Conservation (phyloP, 1,284 basidiomycete species). For the Leccinum griseonigrum region DNA sequence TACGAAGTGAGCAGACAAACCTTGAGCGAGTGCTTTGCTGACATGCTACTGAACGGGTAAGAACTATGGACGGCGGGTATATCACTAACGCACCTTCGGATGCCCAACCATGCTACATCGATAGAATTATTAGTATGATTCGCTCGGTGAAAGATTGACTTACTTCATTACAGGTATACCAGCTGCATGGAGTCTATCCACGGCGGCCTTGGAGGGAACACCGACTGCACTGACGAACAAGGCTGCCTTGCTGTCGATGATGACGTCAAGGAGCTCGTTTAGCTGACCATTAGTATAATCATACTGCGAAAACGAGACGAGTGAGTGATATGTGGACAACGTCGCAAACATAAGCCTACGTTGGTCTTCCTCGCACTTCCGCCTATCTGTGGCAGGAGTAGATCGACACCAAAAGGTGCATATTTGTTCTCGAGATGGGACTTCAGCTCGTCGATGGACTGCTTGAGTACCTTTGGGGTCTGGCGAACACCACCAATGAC, state of each 20-base stretch:
- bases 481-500: conserved; percentile 80
- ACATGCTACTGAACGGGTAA: conserved; percentile 55
- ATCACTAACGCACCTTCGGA: conserved; percentile 59
- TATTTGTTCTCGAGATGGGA: conserved; percentile 66
- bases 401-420: conserved; percentile 81
- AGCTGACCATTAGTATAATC: conserved; percentile 80
- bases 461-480: conserved; percentile 64
- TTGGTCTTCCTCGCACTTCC: conserved; percentile 81
- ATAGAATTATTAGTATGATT: conserved; percentile 7
- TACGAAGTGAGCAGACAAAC: conserved; percentile 28
- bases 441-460: conserved; percentile 67
- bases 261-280: conserved; percentile 72
- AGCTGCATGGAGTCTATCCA: conserved; percentile 78
- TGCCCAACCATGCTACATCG: conserved; percentile 78
- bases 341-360: conserved; percentile 35
- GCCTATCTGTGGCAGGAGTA: conserved; percentile 78
- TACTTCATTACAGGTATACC: conserved; percentile 85
- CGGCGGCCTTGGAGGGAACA: conserved; percentile 79
- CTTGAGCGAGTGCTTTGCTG: conserved; percentile 72
- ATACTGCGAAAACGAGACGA: conserved; percentile 39
- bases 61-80: not conserved
- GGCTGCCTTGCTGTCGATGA: conserved; percentile 72
- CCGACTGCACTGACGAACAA: conserved; percentile 86
- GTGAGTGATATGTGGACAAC: not conserved
- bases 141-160: conserved; percentile 22